A percentile compares a stretch with the other conserved stretches of the same genome.
phyloP scores from a whole-genome alignment of 1,139 yeast genomes.

The Magnusiomyces starmeri region DNA sequence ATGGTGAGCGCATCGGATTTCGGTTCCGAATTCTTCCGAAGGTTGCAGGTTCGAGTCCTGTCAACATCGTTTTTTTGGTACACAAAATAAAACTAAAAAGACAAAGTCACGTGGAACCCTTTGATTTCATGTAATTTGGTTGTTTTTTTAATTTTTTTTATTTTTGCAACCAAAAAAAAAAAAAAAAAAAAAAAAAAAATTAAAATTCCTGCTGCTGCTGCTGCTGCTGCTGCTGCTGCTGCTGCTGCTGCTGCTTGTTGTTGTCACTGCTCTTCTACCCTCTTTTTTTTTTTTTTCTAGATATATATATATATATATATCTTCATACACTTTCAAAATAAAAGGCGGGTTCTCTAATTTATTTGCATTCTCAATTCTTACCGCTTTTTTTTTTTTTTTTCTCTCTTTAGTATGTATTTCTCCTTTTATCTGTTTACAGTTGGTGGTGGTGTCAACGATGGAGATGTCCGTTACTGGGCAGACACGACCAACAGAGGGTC shows the following conservation, averaged over 20 bases:
- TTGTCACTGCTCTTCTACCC: background rate
- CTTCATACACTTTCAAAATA: background rate
- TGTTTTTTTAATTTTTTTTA: background rate
- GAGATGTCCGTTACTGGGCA: no score
- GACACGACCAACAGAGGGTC: no score
- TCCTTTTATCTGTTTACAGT: no score
- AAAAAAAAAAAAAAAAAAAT: no score
- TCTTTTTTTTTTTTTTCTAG: background rate
- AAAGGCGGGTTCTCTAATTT: background rate
- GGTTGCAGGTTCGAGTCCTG: slow-evolving; percentile 16
- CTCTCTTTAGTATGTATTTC: background rate
- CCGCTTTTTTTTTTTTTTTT: background rate
- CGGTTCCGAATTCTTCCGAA: slow-evolving; percentile 9
- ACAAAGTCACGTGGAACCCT: background rate
- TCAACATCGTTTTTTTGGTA: slow-evolving; percentile 9
- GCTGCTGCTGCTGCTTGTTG: no score
- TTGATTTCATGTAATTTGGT: slow-evolving; percentile 1
- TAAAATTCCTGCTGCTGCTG: background rate
- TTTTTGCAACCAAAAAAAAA: background rate
- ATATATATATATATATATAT: background rate
- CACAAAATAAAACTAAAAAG: no score
- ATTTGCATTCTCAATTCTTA: background rate
- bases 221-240: slow-evolving; percentile 5
- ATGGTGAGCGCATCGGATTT: slow-evolving; percentile 14
- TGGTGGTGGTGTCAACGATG: no score